Conservation (phyloP, 805 yeast genomes). For the Tetrapisispora phaffii region DNA sequence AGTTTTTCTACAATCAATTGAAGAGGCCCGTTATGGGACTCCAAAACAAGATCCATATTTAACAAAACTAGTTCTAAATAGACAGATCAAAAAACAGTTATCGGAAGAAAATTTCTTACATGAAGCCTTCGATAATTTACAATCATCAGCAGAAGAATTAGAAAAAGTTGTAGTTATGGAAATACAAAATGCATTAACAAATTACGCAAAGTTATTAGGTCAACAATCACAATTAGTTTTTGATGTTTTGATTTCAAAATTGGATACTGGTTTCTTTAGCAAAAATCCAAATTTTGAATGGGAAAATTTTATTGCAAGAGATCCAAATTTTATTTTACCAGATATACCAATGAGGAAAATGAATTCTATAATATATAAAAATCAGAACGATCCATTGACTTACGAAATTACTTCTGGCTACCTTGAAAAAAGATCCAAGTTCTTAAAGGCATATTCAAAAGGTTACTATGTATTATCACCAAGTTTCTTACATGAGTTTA, state of each 20-base stretch:
- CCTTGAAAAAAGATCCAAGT: constrained; percentile 85
- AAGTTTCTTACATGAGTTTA: constrained; percentile 81
- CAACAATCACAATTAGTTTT: constrained; percentile 67
- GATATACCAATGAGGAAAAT: constrained; percentile 51
- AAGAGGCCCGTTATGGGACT: constrained; percentile 33
- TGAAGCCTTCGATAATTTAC: constrained; percentile 82
- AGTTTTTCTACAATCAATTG: constrained; percentile 52
- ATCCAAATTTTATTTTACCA: constrained; percentile 60
- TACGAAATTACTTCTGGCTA: constrained; percentile 64
- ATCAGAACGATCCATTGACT: constrained; percentile 62
- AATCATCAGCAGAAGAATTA: constrained; percentile 77
- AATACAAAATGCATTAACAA: constrained; percentile 70
- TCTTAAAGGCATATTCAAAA: constrained; percentile 74
- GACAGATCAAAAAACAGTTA: constrained; percentile 67
- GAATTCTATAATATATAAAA: constrained; percentile 54
- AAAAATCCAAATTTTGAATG: constrained; percentile 81
- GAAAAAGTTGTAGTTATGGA: constrained; percentile 84
- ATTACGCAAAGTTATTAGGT: constrained; percentile 60
- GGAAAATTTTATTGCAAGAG: constrained; percentile 70
- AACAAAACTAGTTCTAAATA: constrained; percentile 59
- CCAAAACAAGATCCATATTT: constrained; percentile 72
- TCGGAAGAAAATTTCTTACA: constrained; percentile 78
- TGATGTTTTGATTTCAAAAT: constrained; percentile 52
- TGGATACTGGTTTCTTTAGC: constrained; percentile 61
- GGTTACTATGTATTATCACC: constrained; percentile 92